Conservation (phyloP, 495 filamentous ascomycete species). For the Darksidea phi region DNA sequence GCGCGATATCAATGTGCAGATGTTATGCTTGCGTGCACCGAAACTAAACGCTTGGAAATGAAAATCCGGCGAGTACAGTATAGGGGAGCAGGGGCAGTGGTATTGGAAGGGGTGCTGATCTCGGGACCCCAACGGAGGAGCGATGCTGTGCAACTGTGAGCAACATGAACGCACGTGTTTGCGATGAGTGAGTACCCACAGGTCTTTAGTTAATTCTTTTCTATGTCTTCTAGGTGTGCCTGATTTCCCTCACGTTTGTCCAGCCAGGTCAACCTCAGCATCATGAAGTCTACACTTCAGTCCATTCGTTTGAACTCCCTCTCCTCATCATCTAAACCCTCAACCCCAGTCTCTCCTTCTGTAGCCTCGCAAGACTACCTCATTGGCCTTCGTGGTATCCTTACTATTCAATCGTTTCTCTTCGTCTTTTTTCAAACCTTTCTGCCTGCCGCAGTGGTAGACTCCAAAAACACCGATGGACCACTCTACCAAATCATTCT, state of each 20-base stretch:
- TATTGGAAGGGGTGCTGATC: neutral
- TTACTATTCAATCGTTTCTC: slow-evolving; percentile 43
- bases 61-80: too few species aligned
- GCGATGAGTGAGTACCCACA: neutral
- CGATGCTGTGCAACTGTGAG: neutral
- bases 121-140: neutral
- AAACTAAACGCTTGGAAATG: too few species aligned
- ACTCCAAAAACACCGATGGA: slow-evolving; percentile 30
- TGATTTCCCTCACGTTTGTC: neutral
- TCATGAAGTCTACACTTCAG: slow-evolving; percentile 17
- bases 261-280: neutral
- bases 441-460: slow-evolving; percentile 37
- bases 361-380: slow-evolving; percentile 39
- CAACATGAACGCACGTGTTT: neutral
- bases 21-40: too few species aligned
- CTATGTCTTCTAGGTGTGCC: neutral
- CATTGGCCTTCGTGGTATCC: slow-evolving; percentile 41
- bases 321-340: neutral
- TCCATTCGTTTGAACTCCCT: slow-evolving; percentile 11
- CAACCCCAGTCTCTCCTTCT: neutral
- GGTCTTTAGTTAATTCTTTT: neutral
- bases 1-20: neutral
- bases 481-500: slow-evolving; percentile 38
- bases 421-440: slow-evolving; percentile 44
- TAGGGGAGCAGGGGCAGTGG: too few species aligned